Evolutionary conservation across 1,284 basidiomycete species (phyloP).

Genomic region (Ceratobasidium sp.): DNA sequence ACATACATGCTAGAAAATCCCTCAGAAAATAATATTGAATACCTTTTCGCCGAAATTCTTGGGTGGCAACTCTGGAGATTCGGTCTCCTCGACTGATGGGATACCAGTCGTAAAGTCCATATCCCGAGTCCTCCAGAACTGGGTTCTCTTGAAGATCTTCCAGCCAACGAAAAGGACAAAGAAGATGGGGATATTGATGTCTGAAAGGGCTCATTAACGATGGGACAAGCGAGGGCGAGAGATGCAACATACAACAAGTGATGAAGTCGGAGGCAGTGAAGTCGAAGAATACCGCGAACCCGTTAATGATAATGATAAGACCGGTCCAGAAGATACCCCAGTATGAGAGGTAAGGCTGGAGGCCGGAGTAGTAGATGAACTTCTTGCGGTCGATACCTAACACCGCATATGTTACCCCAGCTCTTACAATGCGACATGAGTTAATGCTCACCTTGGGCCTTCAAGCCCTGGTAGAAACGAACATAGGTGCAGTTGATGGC

Average conservation of each 20-base stretch:
- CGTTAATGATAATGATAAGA: constrained; percentile 58
- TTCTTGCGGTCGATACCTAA: constrained; percentile 58
- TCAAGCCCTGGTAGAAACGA: constrained; percentile 54
- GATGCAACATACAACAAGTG: constrained; percentile 61
- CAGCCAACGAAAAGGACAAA: constrained; percentile 50
- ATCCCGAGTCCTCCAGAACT: constrained; percentile 57
- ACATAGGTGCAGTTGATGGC: constrained; percentile 52
- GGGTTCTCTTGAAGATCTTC: constrained; percentile 62
- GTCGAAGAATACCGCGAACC: constrained; percentile 65
- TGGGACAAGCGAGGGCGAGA: constrained; percentile 45
- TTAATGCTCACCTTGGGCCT: constrained; percentile 47
- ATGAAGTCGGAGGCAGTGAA: constrained; percentile 66
- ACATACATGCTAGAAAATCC: constrained; percentile 9
- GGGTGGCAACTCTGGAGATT: constrained; percentile 54
- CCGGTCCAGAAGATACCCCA: constrained; percentile 45
- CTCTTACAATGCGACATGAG: background rate
- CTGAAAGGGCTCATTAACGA: background rate
- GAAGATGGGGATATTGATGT: constrained; percentile 46
- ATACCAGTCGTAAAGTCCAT: constrained; percentile 71
- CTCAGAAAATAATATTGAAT: constrained; percentile 53
- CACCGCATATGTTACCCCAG: background rate
- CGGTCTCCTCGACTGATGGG: constrained; percentile 65
- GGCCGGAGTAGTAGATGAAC: constrained; percentile 62
- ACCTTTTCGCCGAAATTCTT: constrained; percentile 54
- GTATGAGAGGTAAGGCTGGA: constrained; percentile 56